Evolutionary conservation across 106 monocot genomes (phyloP).

Genomic region (Phalaenopsis equestris): DNA sequence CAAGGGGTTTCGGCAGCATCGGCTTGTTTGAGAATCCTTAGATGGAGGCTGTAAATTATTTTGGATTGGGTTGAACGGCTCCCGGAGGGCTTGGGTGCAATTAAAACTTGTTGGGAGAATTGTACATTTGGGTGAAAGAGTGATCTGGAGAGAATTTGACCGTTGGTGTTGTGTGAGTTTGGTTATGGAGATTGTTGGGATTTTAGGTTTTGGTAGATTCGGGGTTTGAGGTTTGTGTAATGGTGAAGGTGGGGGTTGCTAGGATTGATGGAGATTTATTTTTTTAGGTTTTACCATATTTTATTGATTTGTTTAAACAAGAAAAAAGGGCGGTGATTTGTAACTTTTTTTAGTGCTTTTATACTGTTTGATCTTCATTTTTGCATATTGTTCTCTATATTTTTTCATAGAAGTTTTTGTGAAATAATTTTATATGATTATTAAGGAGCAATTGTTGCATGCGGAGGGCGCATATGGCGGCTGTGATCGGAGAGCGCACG

Average conservation of each 20-base stretch:
- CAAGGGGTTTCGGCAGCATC: slow-evolving; percentile 71
- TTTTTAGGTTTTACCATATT: slow-evolving; percentile 30
- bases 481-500: too few species aligned
- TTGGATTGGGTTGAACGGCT: not conserved
- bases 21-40: slow-evolving; percentile 30
- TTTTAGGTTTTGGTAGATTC: not conserved
- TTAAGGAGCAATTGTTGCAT: too few species aligned
- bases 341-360: not conserved
- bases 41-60: slow-evolving; percentile 26
- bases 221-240: not conserved
- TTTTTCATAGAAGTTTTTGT: too few species aligned
- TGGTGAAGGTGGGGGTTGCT: not conserved
- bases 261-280: slow-evolving; percentile 12
- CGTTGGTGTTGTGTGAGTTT: not conserved
- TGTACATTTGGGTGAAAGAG: not conserved
- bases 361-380: too few species aligned
- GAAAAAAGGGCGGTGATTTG: not conserved
- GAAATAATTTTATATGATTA: too few species aligned
- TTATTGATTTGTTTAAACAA: slow-evolving; percentile 13
- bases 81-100: too few species aligned
- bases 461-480: too few species aligned
- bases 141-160: not conserved
- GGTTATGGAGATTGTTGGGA: not conserved
- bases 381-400: too few species aligned
- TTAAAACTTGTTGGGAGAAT: not conserved